Percentiles rank a stretch among this genome's conserved stretches.
Conservation (phyloP, 805 yeast species). For the Metschnikowia peoriensis region DNA sequence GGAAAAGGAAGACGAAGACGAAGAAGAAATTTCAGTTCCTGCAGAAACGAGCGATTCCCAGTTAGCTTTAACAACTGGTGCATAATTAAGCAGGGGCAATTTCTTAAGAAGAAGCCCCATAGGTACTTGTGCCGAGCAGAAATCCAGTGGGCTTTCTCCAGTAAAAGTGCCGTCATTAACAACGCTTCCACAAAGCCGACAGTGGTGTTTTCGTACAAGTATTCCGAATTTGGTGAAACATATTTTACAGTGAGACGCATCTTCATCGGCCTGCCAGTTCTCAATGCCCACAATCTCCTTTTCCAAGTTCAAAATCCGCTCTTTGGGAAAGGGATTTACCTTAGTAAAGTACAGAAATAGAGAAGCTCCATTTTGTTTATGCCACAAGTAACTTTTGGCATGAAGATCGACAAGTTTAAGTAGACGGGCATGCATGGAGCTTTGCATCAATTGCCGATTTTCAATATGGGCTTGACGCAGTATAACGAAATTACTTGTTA, state of each 20-base stretch:
- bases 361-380: neutral
- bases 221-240: constrained; percentile 61
- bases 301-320: constrained; percentile 17
- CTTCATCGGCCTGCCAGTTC: constrained; percentile 59
- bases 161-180: constrained; percentile 62
- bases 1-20: neutral
- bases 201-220: constrained; percentile 77
- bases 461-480: constrained; percentile 47
- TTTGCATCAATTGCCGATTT: constrained; percentile 49
- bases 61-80: constrained; percentile 22
- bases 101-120: constrained; percentile 39
- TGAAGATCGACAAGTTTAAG: constrained; percentile 42
- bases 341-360: constrained; percentile 2
- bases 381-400: constrained; percentile 2
- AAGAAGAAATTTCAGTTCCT: neutral
- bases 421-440: constrained; percentile 58
- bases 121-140: constrained; percentile 75
- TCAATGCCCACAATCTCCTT: constrained; percentile 38
- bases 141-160: constrained; percentile 32
- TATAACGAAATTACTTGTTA: constrained; percentile 40
- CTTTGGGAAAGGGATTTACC: constrained; percentile 1
- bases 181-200: constrained; percentile 80
- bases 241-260: constrained; percentile 53
- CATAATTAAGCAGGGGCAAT: constrained; percentile 36
- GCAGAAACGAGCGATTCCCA: constrained; percentile 14